Conservation (phyloP, 139 green algal genomes). For the Chlorella sp. region DNA sequence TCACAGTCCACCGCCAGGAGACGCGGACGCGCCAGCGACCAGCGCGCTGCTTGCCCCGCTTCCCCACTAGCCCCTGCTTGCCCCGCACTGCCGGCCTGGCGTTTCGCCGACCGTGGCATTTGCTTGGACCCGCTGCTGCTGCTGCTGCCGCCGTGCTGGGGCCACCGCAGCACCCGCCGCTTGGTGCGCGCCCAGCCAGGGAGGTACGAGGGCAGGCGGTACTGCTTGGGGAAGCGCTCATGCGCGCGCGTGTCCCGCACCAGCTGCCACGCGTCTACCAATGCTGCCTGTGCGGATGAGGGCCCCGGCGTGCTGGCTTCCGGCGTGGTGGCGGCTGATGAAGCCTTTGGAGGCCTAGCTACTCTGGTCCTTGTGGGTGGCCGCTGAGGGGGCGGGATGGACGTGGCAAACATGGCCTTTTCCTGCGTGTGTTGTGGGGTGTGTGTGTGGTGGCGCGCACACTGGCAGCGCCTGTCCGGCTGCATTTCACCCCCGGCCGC, state of each 20-base stretch:
- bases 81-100: not conserved
- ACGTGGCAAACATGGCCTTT: not conserved
- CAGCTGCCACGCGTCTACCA: not conserved
- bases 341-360: not conserved
- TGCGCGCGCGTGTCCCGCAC: not conserved
- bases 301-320: not conserved
- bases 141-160: no score
- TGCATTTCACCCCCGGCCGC: no score
- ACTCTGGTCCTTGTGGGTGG: not conserved
- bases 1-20: slow-evolving; percentile 57
- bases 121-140: no score
- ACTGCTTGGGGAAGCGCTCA: not conserved
- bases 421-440: not conserved
- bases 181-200: not conserved
- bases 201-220: not conserved
- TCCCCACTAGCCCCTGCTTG: not conserved
- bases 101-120: not conserved
- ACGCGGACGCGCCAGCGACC: not conserved
- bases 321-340: not conserved
- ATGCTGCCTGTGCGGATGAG: not conserved
- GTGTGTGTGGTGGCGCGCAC: not conserved
- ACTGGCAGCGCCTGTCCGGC: not conserved
- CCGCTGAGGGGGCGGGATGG: not conserved
- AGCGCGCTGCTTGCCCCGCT: not conserved
- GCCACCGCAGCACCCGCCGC: not conserved